Base-by-base conservation (phyloP, 805 yeast genomes). In the Peterozyma toletana region DNA sequence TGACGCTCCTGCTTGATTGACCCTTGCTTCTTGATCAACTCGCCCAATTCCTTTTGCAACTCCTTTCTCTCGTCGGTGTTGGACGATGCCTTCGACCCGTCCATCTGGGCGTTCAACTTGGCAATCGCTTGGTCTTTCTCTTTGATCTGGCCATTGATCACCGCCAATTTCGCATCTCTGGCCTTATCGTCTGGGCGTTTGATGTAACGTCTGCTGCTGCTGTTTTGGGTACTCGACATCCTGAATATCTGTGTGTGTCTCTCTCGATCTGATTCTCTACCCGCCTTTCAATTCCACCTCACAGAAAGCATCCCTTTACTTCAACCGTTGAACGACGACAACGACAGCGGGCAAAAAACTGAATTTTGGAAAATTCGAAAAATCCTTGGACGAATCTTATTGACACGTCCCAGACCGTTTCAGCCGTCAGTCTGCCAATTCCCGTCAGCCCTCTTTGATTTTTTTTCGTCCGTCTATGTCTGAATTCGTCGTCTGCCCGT, bases 151-250 rank as follows among this genome's bases (percentile, higher is more conserved):
- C 71, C 71, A 48, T 77, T 75, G 52, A 83, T 63, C 48, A 67
- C 68, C 33, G 70, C 75, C 49, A 83, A 57, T 51, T 75, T 71
- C 48, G 71, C 74, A 59, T 84, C 85, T 64, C 81, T 72, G 44
- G 70, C 79, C 48, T 73, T 66, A 55, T 72, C 77, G 63, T 86
- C 93, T 39, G 95, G 95, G 57, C 83, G 79, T 63, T 84, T 84
- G 64, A 83, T 75, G 61, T 71, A 78, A 48, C 71, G 73, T 64
- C 77, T 73, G 27, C 27, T 21, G 27, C 27, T 21, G 27, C 27
- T 21, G 27, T 7, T 21, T 21, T 21, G 27, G 27, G 27, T 21
- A 21, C 27, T 21, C 7, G 27, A 21, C 27, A 21, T 21, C 27
- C 7, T 21, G 7, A 7, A 7, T 21, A 21, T 21, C 7, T 4